phyloP scores from a whole-genome alignment of 768 basidiomycete species.

The Obba rivulosa region DNA sequence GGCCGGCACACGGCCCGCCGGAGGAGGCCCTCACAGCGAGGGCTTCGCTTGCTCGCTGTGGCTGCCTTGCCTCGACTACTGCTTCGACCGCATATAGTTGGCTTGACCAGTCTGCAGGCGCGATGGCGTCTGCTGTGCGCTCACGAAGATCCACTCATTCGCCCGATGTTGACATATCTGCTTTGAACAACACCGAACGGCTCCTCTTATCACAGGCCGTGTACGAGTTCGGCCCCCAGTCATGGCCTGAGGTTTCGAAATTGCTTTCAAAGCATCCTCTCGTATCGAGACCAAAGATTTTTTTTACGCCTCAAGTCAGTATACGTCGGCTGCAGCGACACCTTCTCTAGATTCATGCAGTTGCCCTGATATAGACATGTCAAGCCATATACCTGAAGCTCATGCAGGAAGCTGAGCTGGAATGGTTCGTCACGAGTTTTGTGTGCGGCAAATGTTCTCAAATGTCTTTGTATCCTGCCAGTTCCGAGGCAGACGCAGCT shows the following conservation, averaged over 20 bases:
- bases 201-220: conserved; percentile 84
- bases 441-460: conserved; percentile 7
- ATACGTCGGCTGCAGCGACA: conserved; percentile 6
- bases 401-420: conserved; percentile 62
- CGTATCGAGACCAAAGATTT: conserved; percentile 51
- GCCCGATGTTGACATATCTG: conserved; percentile 12
- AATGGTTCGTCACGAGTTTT: conserved; percentile 41
- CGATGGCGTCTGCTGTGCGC: conserved; percentile 12
- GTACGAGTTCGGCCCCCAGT: conserved; percentile 69
- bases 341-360: not conserved
- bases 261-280: conserved; percentile 69
- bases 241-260: conserved; percentile 64
- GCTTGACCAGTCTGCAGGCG: too few species aligned
- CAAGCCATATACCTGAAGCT: conserved; percentile 59
- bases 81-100: too few species aligned
- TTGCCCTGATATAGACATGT: conserved; percentile 49
- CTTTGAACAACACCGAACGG: conserved; percentile 48
- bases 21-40: not conserved
- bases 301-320: conserved; percentile 65
- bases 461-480: conserved; percentile 9
- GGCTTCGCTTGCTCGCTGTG: not conserved
- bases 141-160: conserved; percentile 5
- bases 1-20: not conserved
- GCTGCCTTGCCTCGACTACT: not conserved
- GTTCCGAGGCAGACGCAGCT: conserved; percentile 46